phyloP scores from a whole-genome alignment of 1,284 basidiomycete genomes.

The Xerocomus amazonicus region DNA sequence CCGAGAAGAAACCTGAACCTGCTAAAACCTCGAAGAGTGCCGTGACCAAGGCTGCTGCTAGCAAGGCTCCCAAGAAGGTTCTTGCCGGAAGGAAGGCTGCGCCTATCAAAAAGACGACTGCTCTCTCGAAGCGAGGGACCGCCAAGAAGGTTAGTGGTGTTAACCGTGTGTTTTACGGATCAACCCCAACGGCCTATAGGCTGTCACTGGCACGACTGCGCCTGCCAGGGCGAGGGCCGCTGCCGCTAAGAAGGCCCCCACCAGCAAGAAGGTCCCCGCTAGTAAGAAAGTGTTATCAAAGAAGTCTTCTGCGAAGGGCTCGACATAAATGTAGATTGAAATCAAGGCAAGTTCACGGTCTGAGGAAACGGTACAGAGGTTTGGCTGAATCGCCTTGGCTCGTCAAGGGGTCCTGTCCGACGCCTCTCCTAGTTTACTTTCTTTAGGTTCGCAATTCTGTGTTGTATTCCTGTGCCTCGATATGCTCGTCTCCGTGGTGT shows the following conservation, averaged over 20 bases:
- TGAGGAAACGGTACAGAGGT: not conserved
- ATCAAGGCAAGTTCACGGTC: not conserved
- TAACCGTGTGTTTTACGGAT: not conserved
- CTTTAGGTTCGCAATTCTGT: conserved; percentile 12
- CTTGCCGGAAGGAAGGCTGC: conserved; percentile 41
- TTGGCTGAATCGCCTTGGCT: conserved; percentile 4
- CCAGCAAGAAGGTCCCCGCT: conserved; percentile 37
- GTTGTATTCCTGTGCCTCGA: conserved; percentile 32
- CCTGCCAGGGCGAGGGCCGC: conserved; percentile 36
- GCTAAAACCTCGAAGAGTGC: conserved; percentile 23
- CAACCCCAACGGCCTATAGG: conserved; percentile 30
- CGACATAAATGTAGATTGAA: conserved; percentile 12
- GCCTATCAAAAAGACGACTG: conserved; percentile 47
- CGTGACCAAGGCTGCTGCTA: conserved; percentile 18
- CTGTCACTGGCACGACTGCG: conserved; percentile 44
- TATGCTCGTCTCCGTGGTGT: conserved; percentile 24
- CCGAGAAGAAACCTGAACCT: conserved; percentile 22
- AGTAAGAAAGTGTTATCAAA: conserved; percentile 29
- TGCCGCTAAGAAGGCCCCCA: conserved; percentile 33
- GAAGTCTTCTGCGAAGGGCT: conserved; percentile 19
- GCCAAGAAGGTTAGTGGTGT: conserved; percentile 50
- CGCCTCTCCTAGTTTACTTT: conserved; percentile 7
- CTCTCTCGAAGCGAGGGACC: conserved; percentile 44
- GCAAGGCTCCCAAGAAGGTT: conserved; percentile 30
- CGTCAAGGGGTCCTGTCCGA: not conserved